A percentile compares a stretch with the other conserved stretches of the same genome.
These are phyloP conservation scores for Coniophora puteana DNA, from an alignment of 1,284 basidiomycete genomes.

Conservation along the genomic window DNA sequence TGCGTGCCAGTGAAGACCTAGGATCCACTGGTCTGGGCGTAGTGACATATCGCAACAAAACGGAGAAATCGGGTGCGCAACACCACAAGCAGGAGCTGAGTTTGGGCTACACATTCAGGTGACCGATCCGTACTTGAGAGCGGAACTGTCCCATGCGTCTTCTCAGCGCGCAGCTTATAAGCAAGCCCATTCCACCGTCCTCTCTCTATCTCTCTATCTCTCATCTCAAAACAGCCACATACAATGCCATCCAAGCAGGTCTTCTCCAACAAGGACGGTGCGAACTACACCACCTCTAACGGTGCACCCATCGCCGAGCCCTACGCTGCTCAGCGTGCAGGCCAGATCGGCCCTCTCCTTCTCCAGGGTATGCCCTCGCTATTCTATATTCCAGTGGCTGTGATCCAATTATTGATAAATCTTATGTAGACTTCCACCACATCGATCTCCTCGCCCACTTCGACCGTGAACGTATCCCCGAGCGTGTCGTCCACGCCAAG, in stretches of 20 bases:
- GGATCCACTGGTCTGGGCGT: too few relatives aligned
- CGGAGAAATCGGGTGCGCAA: too few relatives aligned
- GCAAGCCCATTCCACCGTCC: conserved; percentile 3
- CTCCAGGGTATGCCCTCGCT: conserved; percentile 63
- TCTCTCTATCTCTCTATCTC: conserved; percentile 3
- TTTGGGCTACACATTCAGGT: too few relatives aligned
- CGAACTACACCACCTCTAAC: conserved; percentile 80
- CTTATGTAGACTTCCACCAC: conserved; percentile 87
- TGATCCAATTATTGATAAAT: conserved; percentile 5
- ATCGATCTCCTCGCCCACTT: conserved; percentile 90
- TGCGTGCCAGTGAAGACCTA: too few relatives aligned
- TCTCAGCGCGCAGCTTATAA: too few relatives aligned
- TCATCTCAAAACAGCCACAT: conserved; percentile 6
- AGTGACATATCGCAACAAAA: too few relatives aligned
- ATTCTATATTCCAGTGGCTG: neutral
- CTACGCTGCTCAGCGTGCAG: conserved; percentile 76
- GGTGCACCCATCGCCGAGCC: conserved; percentile 73
- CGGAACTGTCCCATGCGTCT: too few relatives aligned
- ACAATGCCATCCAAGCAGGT: conserved; percentile 67
- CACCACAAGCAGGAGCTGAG: too few relatives aligned
- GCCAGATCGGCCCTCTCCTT: conserved; percentile 75
- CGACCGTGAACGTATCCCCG: conserved; percentile 92
- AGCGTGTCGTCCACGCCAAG: conserved; percentile 89
- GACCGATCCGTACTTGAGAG: too few relatives aligned
- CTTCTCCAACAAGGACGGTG: conserved; percentile 49